Base-by-base conservation (phyloP, 805 yeast species). In the Cyberlindnera bimundalis region DNA sequence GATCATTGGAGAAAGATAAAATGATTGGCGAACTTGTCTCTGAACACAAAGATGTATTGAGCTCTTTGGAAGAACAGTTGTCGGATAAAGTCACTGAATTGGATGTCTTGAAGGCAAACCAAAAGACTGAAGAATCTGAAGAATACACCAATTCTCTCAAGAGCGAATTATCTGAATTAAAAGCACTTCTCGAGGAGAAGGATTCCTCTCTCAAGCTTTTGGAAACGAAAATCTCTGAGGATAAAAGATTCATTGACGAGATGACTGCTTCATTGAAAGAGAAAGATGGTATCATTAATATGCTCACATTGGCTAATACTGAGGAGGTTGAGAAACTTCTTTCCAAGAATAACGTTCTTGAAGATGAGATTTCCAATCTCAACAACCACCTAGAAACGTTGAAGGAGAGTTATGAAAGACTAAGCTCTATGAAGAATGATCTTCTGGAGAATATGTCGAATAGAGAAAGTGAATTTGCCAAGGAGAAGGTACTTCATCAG, bases 361-460 rank as follows among this genome's bases (percentile, higher is more conserved):
- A 37, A 14, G 15, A 12, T 10, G 37, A 36, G 17, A 35, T 20
- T 4, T 14, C 21, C 10, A 29, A 34, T 21, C 31, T 42, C 21
- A 31, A 13, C 14, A 29, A 32, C 11, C 20, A 45, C 13, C 29
- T 51, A 2, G 38, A 39, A 4, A 43, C 43, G 5, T 29, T 42
- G 20, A 50, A 50, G 26, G 57, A 53, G 30, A 50, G 58, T 15
- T 56, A 59, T 27, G 62, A 59, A 29, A 30, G 47, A 14, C 32
- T 56, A 27, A 58, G 54, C 37, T 43, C 55, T 5, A 70, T 79
- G 68, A 84, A 83, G 54, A 67, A 71, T 23, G 89, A 84, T 49
- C 61, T 86, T 17, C 59, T 81, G 12, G 84, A 81, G 15, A 84
- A 82, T 52, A 71, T 85, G 78, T 65, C 83, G 1, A 72, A 79